These are phyloP conservation scores for Hypomontagnella submonticulosa DNA, from an alignment of 495 filamentous ascomycete genomes.

Conservation along the genomic window DNA sequence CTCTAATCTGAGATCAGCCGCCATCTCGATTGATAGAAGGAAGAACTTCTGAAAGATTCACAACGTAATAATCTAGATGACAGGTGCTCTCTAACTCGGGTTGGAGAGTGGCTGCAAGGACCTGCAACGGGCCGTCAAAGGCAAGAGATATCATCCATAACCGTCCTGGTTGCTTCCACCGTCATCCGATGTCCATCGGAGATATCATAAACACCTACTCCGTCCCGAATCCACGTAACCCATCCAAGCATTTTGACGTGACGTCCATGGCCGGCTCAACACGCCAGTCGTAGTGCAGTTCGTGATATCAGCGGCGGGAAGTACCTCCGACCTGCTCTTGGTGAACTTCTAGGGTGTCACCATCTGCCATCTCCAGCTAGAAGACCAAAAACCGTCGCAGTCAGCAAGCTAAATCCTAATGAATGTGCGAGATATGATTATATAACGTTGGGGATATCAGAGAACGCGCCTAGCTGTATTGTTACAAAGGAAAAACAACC, in stretches of 20 bases:
- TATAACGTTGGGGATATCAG: too few species aligned
- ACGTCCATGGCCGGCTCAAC: not conserved
- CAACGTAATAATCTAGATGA: constrained; percentile 42
- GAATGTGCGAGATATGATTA: not conserved
- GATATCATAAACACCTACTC: constrained; percentile 28
- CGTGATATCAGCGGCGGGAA: constrained; percentile 52
- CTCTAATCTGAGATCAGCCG: constrained; percentile 26
- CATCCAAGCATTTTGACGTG: constrained; percentile 8
- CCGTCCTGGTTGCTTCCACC: constrained; percentile 15
- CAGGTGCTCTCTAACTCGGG: constrained; percentile 21
- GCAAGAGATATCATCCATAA: constrained; percentile 23
- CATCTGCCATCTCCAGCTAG: constrained; percentile 96
- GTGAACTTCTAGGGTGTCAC: constrained; percentile 96
- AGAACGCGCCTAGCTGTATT: too few species aligned
- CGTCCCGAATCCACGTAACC: constrained; percentile 17
- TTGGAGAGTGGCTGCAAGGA: constrained; percentile 12
- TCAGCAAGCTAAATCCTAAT: constrained; percentile 18
- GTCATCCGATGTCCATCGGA: constrained; percentile 22
- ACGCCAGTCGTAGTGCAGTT: not conserved
- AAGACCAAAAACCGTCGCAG: not conserved
- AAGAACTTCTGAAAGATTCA: constrained; percentile 39
- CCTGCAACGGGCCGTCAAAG: constrained; percentile 4
- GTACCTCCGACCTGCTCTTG: constrained; percentile 92
- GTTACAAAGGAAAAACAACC: too few species aligned
- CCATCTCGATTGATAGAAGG: constrained; percentile 34